phyloP scores from a whole-genome alignment of 2,329 filamentous ascomycete species.

The Diaporthe vaccinii region DNA sequence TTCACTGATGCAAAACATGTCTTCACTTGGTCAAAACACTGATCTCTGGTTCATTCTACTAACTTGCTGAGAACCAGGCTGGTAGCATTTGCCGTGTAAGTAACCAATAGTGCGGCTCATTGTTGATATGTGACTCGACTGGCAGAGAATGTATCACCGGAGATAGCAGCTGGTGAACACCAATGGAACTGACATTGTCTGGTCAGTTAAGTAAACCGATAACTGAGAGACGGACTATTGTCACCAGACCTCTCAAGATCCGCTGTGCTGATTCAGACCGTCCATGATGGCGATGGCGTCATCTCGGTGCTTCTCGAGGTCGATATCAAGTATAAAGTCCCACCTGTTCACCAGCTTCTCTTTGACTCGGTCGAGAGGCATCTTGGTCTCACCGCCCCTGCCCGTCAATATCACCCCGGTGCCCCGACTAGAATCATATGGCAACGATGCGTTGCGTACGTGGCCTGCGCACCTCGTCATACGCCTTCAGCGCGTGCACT shows the following conservation, averaged over 20 bases:
- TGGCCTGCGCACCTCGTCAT: conserved; percentile 28
- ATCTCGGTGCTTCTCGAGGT: conserved; percentile 12
- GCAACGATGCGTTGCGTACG: conserved; percentile 36
- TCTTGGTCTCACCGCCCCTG: neutral
- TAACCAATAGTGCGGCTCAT: too few relatives aligned
- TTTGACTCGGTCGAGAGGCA: neutral
- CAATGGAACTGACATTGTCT: too few relatives aligned
- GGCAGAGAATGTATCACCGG: too few relatives aligned
- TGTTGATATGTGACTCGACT: too few relatives aligned
- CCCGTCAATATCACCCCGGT: conserved; percentile 5
- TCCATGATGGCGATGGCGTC: conserved; percentile 1
- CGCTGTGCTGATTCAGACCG: neutral
- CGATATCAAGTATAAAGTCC: neutral
- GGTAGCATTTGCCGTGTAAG: too few relatives aligned
- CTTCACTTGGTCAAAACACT: too few relatives aligned
- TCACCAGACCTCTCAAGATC: neutral
- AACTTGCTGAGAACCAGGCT: too few relatives aligned
- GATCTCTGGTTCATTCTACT: too few relatives aligned
- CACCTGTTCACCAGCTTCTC: conserved; percentile 7
- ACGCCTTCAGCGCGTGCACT: neutral
- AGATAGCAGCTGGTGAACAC: too few relatives aligned
- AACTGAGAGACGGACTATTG: too few relatives aligned
- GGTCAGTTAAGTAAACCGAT: too few relatives aligned
- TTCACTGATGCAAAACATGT: too few relatives aligned
- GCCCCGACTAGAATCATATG: conserved; percentile 27